Evolutionary conservation across 2,329 filamentous ascomycete genomes (phyloP), one percentile per base, ranked within the genome.

Genomic region (Madurella fahalii): DNA sequence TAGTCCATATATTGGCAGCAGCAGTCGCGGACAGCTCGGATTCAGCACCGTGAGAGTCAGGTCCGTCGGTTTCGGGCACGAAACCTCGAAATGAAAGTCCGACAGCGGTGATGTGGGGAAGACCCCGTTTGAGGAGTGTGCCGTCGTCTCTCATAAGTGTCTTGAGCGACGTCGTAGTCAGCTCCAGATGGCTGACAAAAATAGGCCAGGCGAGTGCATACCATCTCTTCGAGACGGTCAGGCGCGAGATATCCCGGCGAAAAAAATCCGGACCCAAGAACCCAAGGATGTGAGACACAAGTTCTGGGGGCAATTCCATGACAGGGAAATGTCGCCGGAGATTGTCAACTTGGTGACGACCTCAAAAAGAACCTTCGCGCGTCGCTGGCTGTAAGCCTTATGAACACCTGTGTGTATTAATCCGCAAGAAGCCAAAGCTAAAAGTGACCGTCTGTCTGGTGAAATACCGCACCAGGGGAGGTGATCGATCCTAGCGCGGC

Each of bases 191-290:
- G 1, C 40, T 15, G 40, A 47, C 44, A 1, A 49, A n/a, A 16
- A 52, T 20, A 15, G 15, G 25, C 48, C 53, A 45, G 9, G 48
- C 40, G 4, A 52, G n/a, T 4, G 11, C 11, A 13, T 48, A 52
- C 44, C 53, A 56, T 12, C 31, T n/a, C 45, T 46, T 52, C 1
- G 44, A 56, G 13, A 56, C 18, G n/a, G 32, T 34, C 9, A 56
- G 40, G 17, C 40, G 45, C 20, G 31, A 16, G 20, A 18, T 5
- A 31, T 56, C 40, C 15, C 48, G n/a, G 44, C 2, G 11, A 31
- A 56, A 56, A 40, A 52, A 56, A 12, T 40, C 17, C 5, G 48
- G 2, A 18, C 49, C 49, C 5, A 56, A 13, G 39, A 32, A 12
- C 40, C 11, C 13, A 0, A 56, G 32, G n/a, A 56, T 52, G 40